These are phyloP conservation scores for Keqinozyma sinolaborantium DNA, from an alignment of 1,139 yeast species.

Conservation along the genomic window DNA sequence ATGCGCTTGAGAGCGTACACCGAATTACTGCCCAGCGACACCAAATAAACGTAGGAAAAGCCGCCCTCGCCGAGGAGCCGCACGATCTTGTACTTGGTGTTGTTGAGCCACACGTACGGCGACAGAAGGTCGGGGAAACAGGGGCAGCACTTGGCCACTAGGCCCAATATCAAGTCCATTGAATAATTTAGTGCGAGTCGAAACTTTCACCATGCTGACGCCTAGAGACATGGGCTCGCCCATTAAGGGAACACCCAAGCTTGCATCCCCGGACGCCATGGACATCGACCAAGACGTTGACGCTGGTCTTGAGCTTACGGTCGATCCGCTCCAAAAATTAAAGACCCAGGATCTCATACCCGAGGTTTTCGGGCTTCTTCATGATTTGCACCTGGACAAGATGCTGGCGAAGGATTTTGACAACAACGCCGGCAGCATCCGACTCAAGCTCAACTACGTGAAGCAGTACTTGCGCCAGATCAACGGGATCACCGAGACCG, in stretches of 20 bases:
- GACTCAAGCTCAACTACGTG: conserved; percentile 32
- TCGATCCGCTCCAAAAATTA: conserved; percentile 26
- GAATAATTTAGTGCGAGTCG: not conserved
- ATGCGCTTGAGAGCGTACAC: conserved; percentile 79
- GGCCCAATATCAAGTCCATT: conserved; percentile 13
- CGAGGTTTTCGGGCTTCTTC: conserved; percentile 34
- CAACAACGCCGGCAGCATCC: conserved; percentile 39
- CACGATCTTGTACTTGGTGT: conserved; percentile 50
- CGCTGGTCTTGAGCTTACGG: conserved; percentile 4
- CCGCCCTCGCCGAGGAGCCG: conserved; percentile 87
- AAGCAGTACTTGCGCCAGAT: conserved; percentile 30
- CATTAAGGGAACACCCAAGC: not conserved
- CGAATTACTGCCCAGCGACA: conserved; percentile 44
- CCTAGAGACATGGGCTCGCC: conserved; percentile 4
- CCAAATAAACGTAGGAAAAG: conserved; percentile 84
- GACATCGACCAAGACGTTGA: conserved; percentile 6
- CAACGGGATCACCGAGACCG: conserved; percentile 38
- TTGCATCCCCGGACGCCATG: conserved; percentile 5
- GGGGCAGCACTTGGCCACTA: conserved; percentile 34
- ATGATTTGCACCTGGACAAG: conserved; percentile 31
- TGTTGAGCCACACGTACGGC: conserved; percentile 52
- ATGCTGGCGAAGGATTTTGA: conserved; percentile 44
- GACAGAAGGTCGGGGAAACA: conserved; percentile 39
- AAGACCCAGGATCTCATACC: conserved; percentile 33
- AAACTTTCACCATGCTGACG: conserved; percentile 6